phyloP scores from a whole-genome alignment of 2,329 filamentous ascomycete genomes.

The Botryotinia globosa region DNA sequence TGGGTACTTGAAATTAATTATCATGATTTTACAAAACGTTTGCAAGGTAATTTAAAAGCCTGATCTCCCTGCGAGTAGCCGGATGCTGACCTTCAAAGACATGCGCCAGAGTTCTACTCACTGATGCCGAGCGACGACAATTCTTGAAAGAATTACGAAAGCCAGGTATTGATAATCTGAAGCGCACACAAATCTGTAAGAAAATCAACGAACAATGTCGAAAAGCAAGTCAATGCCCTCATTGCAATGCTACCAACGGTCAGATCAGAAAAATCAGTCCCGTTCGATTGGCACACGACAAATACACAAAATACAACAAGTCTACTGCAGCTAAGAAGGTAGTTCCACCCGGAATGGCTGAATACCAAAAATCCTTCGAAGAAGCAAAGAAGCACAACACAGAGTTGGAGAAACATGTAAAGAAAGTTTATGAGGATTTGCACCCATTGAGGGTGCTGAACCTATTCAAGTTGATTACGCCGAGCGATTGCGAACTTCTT shows the following conservation, averaged over 20 bases:
- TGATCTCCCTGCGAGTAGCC: constrained; percentile 15
- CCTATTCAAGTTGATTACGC: constrained; percentile 83
- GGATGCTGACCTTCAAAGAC: constrained; percentile 46
- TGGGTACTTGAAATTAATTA: constrained; percentile 91
- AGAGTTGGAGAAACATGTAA: constrained; percentile 86
- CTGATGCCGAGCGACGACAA: constrained; percentile 71
- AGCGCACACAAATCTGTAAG: constrained; percentile 79
- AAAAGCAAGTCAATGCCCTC: constrained; percentile 78
- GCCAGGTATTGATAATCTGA: constrained; percentile 81
- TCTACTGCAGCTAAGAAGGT: constrained; percentile 85
- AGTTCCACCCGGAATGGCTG: constrained; percentile 74
- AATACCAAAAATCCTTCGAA: constrained; percentile 82
- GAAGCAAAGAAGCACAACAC: constrained; percentile 73
- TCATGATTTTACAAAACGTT: constrained; percentile 88
- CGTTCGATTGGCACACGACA: constrained; percentile 93
- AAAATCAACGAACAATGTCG: constrained; percentile 85
- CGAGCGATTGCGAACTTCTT: constrained; percentile 84
- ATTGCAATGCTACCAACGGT: constrained; percentile 81
- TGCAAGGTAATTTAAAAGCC: constrained; percentile 62
- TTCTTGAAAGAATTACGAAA: constrained; percentile 79
- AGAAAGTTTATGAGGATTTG: constrained; percentile 90
- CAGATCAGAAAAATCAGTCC: constrained; percentile 88
- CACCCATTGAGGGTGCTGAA: constrained; percentile 87
- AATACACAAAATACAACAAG: constrained; percentile 82
- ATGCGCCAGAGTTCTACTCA: constrained; percentile 79